Evolutionary conservation across 345 rosid genomes (phyloP).

Genomic region (Arabidopsis suecica): DNA sequence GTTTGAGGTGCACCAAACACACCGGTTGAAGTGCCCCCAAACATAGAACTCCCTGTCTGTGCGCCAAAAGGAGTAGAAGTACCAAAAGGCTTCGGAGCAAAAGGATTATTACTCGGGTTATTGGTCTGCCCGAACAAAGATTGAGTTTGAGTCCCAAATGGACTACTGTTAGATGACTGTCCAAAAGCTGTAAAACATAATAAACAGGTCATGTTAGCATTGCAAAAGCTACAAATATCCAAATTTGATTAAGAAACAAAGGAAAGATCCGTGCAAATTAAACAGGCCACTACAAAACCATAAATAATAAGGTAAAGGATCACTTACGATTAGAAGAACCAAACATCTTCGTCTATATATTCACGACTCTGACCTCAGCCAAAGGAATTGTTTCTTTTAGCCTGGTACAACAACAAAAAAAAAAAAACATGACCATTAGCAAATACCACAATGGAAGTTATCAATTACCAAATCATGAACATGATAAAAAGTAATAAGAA

Average conservation of each 20-base stretch:
- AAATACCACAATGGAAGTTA: not conserved
- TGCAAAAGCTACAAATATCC: conserved; percentile 18
- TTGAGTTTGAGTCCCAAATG: conserved; percentile 65
- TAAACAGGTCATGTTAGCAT: conserved; percentile 15
- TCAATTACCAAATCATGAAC: not conserved
- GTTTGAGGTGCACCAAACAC: conserved; percentile 75
- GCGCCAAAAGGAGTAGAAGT: conserved; percentile 73
- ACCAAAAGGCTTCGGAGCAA: conserved; percentile 77
- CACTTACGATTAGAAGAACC: conserved; percentile 63
- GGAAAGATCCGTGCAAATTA: not conserved
- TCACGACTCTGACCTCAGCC: not conserved
- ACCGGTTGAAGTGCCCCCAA: conserved; percentile 92
- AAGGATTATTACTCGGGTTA: conserved; percentile 69
- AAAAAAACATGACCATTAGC: not conserved
- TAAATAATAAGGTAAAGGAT: not conserved
- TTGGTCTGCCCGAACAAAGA: conserved; percentile 74
- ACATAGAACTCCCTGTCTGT: conserved; percentile 74
- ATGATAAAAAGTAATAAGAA: not conserved
- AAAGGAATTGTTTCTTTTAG: conserved; percentile 19
- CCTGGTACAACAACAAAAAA: not conserved
- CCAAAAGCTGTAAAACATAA: conserved; percentile 68
- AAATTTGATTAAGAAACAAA: not conserved
- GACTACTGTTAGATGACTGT: conserved; percentile 70
- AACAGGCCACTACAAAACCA: not conserved
- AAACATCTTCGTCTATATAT: conserved; percentile 54